Percentiles rank a stretch among this genome's conserved stretches.
Evolutionary conservation across 495 filamentous ascomycete genomes (phyloP).

Genomic region (Ramalina intermedia): DNA sequence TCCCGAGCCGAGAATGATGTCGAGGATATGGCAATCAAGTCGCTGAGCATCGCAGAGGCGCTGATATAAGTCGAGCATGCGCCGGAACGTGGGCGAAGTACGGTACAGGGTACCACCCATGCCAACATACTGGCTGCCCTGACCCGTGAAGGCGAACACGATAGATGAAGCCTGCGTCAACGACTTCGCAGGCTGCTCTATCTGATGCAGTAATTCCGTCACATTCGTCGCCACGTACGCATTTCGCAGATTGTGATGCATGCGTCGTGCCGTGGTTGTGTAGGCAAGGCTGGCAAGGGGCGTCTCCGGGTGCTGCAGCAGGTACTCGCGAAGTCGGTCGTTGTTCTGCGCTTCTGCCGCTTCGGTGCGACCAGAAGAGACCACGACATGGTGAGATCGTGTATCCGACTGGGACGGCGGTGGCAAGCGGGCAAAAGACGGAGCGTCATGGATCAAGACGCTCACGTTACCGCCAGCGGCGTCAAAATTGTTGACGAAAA

Average conservation of each 20-base stretch:
- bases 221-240: no score
- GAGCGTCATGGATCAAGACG: conserved; percentile 19
- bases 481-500: conserved; percentile 25
- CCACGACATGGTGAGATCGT: conserved; percentile 15
- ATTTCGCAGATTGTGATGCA: conserved; percentile 32
- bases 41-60: conserved; percentile 16
- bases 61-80: conserved; percentile 16
- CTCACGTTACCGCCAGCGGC: conserved; percentile 25
- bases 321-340: conserved; percentile 22
- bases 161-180: conserved; percentile 16
- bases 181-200: conserved; percentile 7
- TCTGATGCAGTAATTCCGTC: no score
- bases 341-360: conserved; percentile 22
- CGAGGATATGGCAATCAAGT: conserved; percentile 16
- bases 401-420: conserved; percentile 1
- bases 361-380: conserved; percentile 18
- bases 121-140: conserved; percentile 22
- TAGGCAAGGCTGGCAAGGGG: conserved; percentile 46
- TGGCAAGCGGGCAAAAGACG: background rate
- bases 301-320: conserved; percentile 34
- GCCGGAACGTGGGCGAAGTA: conserved; percentile 16
- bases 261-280: conserved; percentile 57
- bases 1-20: conserved; percentile 13
- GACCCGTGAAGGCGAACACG: conserved; percentile 36
- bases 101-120: conserved; percentile 21